These are phyloP conservation scores for Spathaspora boniae DNA, from an alignment of 805 yeast genomes.

Conservation along the genomic window DNA sequence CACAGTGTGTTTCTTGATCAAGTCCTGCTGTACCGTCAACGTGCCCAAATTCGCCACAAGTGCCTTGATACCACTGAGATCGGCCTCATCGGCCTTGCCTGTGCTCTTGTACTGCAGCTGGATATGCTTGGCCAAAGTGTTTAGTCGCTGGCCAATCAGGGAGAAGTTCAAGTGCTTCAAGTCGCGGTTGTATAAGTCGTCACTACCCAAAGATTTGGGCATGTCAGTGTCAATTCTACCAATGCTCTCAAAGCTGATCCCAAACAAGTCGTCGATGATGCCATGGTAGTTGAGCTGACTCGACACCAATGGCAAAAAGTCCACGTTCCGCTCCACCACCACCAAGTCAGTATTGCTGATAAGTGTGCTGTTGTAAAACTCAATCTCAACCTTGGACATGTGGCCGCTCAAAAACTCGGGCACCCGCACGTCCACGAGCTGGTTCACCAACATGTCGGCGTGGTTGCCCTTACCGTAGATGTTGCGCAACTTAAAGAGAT, in stretches of 20 bases:
- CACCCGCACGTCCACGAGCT: conserved; percentile 30
- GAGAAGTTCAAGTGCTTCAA: conserved; percentile 74
- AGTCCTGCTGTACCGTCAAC: conserved; percentile 63
- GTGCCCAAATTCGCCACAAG: conserved; percentile 69
- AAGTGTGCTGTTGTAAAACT: conserved; percentile 30
- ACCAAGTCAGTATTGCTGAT: conserved; percentile 64
- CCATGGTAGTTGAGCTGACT: conserved; percentile 83
- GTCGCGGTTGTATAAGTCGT: conserved; percentile 24
- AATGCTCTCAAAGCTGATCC: conserved; percentile 40
- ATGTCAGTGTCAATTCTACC: conserved; percentile 11
- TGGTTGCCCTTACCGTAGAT: conserved; percentile 58
- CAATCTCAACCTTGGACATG: conserved; percentile 34
- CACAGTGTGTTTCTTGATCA: conserved; percentile 67
- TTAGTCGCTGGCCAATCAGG: conserved; percentile 69
- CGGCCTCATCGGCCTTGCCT: conserved; percentile 12
- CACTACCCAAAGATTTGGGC: conserved; percentile 7
- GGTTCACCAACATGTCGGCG: conserved; percentile 46
- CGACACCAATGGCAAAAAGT: conserved; percentile 65
- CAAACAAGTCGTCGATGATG: conserved; percentile 68
- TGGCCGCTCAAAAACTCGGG: conserved; percentile 34
- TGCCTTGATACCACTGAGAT: conserved; percentile 51
- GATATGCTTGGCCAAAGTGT: conserved; percentile 63
- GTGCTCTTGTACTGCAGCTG: conserved; percentile 52
- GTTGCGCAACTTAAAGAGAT: conserved; percentile 47
- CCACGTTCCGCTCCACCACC: conserved; percentile 75